Evolutionary conservation across 2,329 filamentous ascomycete genomes (phyloP), one percentile per base, ranked within the genome.

Genomic region (Spiromastix sp.): DNA sequence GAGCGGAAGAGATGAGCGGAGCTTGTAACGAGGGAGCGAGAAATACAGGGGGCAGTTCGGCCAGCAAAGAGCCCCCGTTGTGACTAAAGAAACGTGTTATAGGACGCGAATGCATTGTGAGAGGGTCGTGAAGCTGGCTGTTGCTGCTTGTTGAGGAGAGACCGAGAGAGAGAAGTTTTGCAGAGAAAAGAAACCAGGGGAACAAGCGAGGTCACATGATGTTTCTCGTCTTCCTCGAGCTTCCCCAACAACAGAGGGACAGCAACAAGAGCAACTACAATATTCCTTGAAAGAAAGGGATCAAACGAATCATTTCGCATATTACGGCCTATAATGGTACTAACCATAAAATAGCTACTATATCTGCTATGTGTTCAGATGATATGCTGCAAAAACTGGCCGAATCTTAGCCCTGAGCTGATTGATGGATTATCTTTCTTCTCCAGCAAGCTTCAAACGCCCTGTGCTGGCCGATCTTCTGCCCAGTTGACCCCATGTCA

Each of bases 1-100:
- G 37, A 12, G 31, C 31, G 20, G 13, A 17, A 32, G 28, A 30
- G 28, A 37, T 24, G 8, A 32, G 32, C 19, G 35, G 30, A 19
- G 28, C 20, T 43, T 43, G 42, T 19, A 55, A 45, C 20, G 53
- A 47, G 24, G 63, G 64, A 21, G 61, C 60, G 32, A 67, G 57
- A 37, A 66, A 67, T 6, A 61, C 46, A 27, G 63, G 63, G 37
- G 60, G 60, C 39, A 61, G 43, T 43, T 62, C 59, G 36, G 47
- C 51, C 47, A 60, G 44, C 35, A 50, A 48, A 39, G 51, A 36
- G 8, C 46, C 47, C 34, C 57, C 53, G 40, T 43, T 43, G 44
- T 60, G 54, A 43, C 50, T 51, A 44, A 48, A 45, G 34, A 60
- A 45, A 32, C 53, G 52, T 34, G 49, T 32, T 40, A 59, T 45